These are phyloP conservation scores for Fusarium nelsonii DNA, from an alignment of 2,329 filamentous ascomycete genomes.

Conservation along the genomic window DNA sequence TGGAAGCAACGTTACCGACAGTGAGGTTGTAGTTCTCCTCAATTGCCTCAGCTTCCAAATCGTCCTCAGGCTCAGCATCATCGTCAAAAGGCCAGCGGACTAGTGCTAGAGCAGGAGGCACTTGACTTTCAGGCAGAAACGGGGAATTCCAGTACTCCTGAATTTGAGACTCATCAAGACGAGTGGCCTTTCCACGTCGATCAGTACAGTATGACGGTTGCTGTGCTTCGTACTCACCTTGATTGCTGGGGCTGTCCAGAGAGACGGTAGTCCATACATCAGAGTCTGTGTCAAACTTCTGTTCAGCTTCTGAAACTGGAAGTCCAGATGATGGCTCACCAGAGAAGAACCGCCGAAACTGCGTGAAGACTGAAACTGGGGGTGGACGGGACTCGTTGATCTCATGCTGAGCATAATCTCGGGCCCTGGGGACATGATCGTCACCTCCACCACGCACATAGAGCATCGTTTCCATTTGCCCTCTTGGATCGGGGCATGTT, in stretches of 20 bases:
- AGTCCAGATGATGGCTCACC: background rate
- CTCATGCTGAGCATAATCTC: constrained; percentile 6
- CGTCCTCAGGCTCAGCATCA: background rate
- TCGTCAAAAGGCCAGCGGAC: background rate
- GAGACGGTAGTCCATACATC: constrained; percentile 2
- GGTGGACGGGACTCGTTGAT: background rate
- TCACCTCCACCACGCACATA: background rate
- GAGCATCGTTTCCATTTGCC: background rate
- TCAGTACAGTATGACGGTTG: background rate
- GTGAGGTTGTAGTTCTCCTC: too few species aligned
- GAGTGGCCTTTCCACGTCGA: background rate
- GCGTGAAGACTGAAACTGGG: background rate
- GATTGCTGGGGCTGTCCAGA: background rate
- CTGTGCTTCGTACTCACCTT: background rate
- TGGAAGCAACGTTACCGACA: background rate
- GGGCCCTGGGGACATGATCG: background rate
- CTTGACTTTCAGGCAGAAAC: background rate
- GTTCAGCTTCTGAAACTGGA: background rate
- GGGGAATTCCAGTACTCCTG: background rate
- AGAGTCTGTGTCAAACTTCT: background rate
- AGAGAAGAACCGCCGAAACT: background rate
- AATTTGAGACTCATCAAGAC: background rate
- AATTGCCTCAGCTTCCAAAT: background rate
- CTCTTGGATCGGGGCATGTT: constrained; percentile 15
- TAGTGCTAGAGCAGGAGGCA: background rate